phyloP scores from a whole-genome alignment of 768 basidiomycete genomes.

The Paxillus rubicundulus region DNA sequence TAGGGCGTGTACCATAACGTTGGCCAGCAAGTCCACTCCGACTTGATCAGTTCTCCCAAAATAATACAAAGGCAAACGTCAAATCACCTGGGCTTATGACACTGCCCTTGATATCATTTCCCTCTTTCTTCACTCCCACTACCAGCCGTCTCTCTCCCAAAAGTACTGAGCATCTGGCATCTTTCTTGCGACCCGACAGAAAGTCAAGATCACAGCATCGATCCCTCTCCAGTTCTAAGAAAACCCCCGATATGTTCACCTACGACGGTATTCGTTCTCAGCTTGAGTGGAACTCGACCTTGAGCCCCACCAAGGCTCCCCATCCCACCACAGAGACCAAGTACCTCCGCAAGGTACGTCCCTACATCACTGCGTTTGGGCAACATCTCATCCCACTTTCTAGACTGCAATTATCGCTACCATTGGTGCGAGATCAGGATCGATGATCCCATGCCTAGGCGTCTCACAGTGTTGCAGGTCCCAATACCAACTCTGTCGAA shows the following conservation, averaged over 20 bases:
- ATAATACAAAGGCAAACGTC: slow-evolving; percentile 13
- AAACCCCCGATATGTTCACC: slow-evolving; percentile 45
- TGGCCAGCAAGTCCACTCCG: slow-evolving; percentile 18
- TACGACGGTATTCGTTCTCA: slow-evolving; percentile 69
- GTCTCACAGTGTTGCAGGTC: slow-evolving; percentile 50
- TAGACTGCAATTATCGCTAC: slow-evolving; percentile 98
- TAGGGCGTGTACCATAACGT: too few species aligned
- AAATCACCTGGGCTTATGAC: slow-evolving; percentile 11
- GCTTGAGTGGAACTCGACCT: slow-evolving; percentile 88
- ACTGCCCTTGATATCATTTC: background rate
- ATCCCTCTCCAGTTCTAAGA: slow-evolving; percentile 8
- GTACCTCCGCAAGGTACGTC: slow-evolving; percentile 82
- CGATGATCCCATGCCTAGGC: background rate
- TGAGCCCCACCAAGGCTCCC: slow-evolving; percentile 71
- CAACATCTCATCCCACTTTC: slow-evolving; percentile 6
- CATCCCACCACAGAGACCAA: slow-evolving; percentile 77
- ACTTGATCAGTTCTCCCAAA: background rate
- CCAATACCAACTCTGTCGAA: slow-evolving; percentile 91
- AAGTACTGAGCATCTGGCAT: slow-evolving; percentile 12
- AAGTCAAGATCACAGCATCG: slow-evolving; percentile 6
- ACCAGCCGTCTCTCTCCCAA: slow-evolving; percentile 13
- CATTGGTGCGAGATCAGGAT: slow-evolving; percentile 61
- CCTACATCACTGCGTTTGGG: background rate
- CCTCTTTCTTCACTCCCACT: slow-evolving; percentile 11
- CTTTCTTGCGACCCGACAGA: slow-evolving; percentile 6